Conservation (phyloP, 2,329 filamentous ascomycete genomes). For the Colletotrichum eremochloae region DNA sequence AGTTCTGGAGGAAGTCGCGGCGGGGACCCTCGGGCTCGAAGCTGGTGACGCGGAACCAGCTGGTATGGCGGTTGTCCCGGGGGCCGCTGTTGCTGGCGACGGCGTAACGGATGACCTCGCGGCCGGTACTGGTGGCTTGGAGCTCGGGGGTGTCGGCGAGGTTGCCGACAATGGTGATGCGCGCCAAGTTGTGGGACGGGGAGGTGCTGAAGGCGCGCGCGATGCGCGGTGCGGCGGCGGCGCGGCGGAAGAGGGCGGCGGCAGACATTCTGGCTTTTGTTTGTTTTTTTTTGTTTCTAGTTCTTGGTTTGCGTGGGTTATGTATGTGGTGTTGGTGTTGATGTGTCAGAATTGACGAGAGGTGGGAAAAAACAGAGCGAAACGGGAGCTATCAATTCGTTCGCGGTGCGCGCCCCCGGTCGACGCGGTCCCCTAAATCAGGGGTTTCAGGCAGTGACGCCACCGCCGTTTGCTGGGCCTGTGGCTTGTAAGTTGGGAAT, state of each 20-base stretch:
- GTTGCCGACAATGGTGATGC: conserved; percentile 88
- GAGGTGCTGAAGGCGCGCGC: conserved; percentile 83
- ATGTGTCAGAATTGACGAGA: conserved; percentile 22
- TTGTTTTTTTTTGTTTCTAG: not conserved
- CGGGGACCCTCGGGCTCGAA: conserved; percentile 77
- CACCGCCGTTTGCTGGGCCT: not conserved
- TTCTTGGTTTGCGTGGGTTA: not conserved
- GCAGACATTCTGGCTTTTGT: conserved; percentile 55
- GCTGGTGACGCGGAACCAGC: conserved; percentile 85
- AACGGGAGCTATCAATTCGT: conserved; percentile 12
- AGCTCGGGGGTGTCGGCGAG: conserved; percentile 85
- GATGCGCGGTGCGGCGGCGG: conserved; percentile 61
- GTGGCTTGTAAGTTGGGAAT: conserved; percentile 7
- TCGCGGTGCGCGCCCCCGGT: conserved; percentile 9
- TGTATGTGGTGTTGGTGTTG: conserved; percentile 7
- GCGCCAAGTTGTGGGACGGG: conserved; percentile 74
- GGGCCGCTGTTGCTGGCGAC: conserved; percentile 78
- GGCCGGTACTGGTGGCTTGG: conserved; percentile 75
- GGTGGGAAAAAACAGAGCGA: not conserved
- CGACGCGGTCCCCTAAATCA: conserved; percentile 19
- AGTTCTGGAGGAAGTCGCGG: conserved; percentile 77
- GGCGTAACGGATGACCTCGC: conserved; percentile 81
- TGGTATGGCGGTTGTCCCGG: conserved; percentile 79
- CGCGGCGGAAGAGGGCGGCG: conserved; percentile 65
- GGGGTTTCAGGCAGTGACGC: not conserved